A percentile compares a stretch with the other conserved stretches of the same genome.
phyloP scores from a whole-genome alignment of 441 rosid genomes.

The Viola pubescens region DNA sequence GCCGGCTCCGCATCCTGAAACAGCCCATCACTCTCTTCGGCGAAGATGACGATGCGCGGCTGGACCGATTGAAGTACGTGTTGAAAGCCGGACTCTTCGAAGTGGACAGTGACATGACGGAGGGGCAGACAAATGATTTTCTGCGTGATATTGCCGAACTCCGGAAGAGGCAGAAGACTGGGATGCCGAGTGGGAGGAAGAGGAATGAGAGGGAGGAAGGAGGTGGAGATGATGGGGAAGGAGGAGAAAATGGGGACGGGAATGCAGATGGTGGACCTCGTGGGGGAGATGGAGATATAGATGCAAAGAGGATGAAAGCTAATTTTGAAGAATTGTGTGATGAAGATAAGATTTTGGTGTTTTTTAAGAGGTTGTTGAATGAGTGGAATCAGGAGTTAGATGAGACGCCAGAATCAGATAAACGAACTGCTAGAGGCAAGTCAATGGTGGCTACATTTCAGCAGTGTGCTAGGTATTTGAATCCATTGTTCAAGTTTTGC shows the following conservation, averaged over 20 bases:
- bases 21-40: conserved; percentile 83
- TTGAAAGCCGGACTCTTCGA: conserved; percentile 68
- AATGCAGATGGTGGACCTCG: conserved; percentile 71
- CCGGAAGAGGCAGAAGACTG: conserved; percentile 72
- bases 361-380: conserved; percentile 65
- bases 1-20: conserved; percentile 69
- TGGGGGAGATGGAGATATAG: conserved; percentile 62
- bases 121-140: conserved; percentile 83
- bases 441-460: conserved; percentile 72
- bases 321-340: conserved; percentile 69
- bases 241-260: conserved; percentile 57
- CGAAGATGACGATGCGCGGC: conserved; percentile 69
- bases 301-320: conserved; percentile 64
- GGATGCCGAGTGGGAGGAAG: conserved; percentile 51
- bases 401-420: conserved; percentile 57
- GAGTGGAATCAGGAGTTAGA: conserved; percentile 82
- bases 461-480: conserved; percentile 78
- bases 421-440: conserved; percentile 78
- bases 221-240: conserved; percentile 47
- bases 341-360: conserved; percentile 76
- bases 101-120: conserved; percentile 71
- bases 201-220: conserved; percentile 66
- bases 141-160: conserved; percentile 67
- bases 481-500: conserved; percentile 79
- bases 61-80: conserved; percentile 63